Conservation (phyloP, 805 yeast species). For the Grigorovia humatica region DNA sequence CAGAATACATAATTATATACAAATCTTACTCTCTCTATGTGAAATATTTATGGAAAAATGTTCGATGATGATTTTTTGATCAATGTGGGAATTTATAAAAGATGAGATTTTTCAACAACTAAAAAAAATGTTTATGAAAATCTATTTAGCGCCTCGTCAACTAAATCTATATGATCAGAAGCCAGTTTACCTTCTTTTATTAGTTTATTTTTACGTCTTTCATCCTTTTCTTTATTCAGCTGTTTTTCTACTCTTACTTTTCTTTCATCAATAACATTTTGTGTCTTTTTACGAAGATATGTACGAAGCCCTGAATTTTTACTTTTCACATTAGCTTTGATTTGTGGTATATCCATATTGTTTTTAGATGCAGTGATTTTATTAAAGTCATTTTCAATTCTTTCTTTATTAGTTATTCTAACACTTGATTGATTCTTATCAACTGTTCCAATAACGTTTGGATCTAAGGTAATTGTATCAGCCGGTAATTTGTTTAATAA, state of each 20-base stretch:
- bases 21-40: too few relatives aligned
- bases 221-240: conserved; percentile 60
- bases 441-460: conserved; percentile 74
- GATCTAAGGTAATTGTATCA: conserved; percentile 87
- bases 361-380: conserved; percentile 29
- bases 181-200: conserved; percentile 41
- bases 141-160: conserved; percentile 34
- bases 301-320: conserved; percentile 78
- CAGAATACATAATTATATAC: neutral
- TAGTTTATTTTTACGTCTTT: conserved; percentile 44
- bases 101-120: neutral
- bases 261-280: conserved; percentile 80
- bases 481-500: conserved; percentile 82
- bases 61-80: neutral
- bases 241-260: conserved; percentile 66
- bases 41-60: too few relatives aligned
- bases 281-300: conserved; percentile 70
- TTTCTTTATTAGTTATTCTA: conserved; percentile 54
- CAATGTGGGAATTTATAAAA: neutral
- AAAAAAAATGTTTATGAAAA: conserved; percentile 11
- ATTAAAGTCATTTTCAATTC: conserved; percentile 34
- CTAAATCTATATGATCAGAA: conserved; percentile 37
- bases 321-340: conserved; percentile 62
- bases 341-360: conserved; percentile 41
- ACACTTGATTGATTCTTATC: conserved; percentile 55